These are phyloP conservation scores for Abortiporus biennis DNA, from an alignment of 1,284 basidiomycete species.

Conservation along the genomic window DNA sequence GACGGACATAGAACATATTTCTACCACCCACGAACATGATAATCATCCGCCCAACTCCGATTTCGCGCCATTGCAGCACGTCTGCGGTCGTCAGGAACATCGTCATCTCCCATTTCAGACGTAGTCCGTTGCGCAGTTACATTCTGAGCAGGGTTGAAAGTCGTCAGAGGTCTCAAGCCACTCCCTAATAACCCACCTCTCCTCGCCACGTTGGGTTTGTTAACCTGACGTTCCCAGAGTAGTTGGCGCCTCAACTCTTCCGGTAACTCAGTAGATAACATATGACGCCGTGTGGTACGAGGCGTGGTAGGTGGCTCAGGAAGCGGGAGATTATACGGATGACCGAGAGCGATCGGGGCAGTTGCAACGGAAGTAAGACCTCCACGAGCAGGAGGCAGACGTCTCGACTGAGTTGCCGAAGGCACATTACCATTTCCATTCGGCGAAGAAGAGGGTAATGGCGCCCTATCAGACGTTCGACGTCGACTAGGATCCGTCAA, in stretches of 20 bases:
- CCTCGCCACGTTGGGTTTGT: slow-evolving; percentile 37
- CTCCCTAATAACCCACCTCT: slow-evolving; percentile 25
- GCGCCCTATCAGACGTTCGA: slow-evolving; percentile 21
- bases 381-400: slow-evolving; percentile 10
- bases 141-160: slow-evolving; percentile 26
- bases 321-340: slow-evolving; percentile 70
- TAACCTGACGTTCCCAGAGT: slow-evolving; percentile 79
- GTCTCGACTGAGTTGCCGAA: background rate
- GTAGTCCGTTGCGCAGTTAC: background rate
- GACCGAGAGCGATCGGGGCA: slow-evolving; percentile 53
- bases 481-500: slow-evolving; percentile 35
- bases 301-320: slow-evolving; percentile 74
- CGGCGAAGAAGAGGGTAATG: background rate
- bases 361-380: slow-evolving; percentile 24
- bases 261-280: slow-evolving; percentile 82
- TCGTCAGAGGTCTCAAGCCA: slow-evolving; percentile 37
- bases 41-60: slow-evolving; percentile 66
- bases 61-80: slow-evolving; percentile 48
- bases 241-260: slow-evolving; percentile 80
- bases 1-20: no score
- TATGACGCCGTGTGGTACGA: slow-evolving; percentile 76
- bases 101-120: slow-evolving; percentile 19
- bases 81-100: slow-evolving; percentile 31
- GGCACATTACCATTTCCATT: background rate
- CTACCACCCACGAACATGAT: slow-evolving; percentile 62